Conservation (phyloP, 202 grass and related monocot species). For the Zizania palustris region DNA sequence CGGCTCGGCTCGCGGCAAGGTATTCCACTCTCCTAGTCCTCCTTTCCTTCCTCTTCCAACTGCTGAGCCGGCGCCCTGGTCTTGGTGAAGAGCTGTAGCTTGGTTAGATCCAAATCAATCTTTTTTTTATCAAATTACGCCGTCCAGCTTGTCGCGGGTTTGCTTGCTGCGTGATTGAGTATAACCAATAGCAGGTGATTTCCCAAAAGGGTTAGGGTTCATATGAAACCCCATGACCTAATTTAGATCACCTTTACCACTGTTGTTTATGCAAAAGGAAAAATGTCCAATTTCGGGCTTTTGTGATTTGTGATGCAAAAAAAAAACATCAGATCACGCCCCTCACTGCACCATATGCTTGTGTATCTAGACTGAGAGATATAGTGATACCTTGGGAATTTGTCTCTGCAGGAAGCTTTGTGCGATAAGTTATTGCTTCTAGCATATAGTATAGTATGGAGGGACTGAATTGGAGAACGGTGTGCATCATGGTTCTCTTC, state of each 20-base stretch:
- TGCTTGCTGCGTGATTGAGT: not conserved
- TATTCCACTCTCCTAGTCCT: not conserved
- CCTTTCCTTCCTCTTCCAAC: not conserved
- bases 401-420: constrained; percentile 40
- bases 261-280: not conserved
- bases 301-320: not conserved
- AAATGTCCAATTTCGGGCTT: not conserved
- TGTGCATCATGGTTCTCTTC: constrained; percentile 45
- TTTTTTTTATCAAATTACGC: not conserved
- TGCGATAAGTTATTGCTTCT: not conserved
- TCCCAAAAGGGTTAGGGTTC: not conserved
- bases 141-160: not conserved
- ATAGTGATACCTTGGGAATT: constrained; percentile 1
- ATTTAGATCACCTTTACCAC: not conserved
- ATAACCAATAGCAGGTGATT: not conserved
- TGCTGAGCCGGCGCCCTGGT: not conserved
- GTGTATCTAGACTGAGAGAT: not conserved
- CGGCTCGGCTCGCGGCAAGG: not conserved
- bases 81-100: not conserved
- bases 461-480: constrained; percentile 39
- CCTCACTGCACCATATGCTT: not conserved
- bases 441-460: constrained; percentile 26
- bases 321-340: not conserved
- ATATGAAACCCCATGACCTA: not conserved
- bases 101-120: not conserved